A percentile compares a stretch with the other conserved stretches of the same genome.
Evolutionary conservation across 2,329 filamentous ascomycete genomes (phyloP).

Genomic region (Mariannaea sp.): DNA sequence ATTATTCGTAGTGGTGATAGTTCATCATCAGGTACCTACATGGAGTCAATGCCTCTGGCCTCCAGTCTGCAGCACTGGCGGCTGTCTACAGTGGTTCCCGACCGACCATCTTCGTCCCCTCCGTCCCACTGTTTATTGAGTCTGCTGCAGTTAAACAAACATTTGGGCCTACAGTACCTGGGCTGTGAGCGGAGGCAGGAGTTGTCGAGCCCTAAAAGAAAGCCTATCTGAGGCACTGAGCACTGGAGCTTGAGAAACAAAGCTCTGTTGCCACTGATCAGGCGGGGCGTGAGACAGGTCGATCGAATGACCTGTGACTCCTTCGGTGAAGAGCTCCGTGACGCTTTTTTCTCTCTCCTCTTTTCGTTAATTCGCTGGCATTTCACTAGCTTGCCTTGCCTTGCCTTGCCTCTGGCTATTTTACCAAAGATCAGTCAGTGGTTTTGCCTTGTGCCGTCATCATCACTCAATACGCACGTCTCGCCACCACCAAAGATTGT

Average conservation of each 20-base stretch:
- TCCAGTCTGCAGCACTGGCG: conserved; percentile 1
- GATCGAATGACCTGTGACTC: too few relatives aligned
- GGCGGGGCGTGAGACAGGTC: too few relatives aligned
- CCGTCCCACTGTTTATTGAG: too few relatives aligned
- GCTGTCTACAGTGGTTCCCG: background rate
- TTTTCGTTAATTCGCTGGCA: background rate
- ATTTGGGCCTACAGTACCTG: background rate
- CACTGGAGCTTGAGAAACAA: too few relatives aligned
- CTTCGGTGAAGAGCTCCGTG: too few relatives aligned
- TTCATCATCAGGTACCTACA: conserved; percentile 15
- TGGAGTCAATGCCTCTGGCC: conserved; percentile 8
- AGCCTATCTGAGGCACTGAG: too few relatives aligned
- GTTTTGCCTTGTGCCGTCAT: conserved; percentile 1
- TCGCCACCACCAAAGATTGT: conserved; percentile 14
- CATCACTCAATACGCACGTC: background rate
- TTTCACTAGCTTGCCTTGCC: background rate
- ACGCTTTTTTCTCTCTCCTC: too few relatives aligned
- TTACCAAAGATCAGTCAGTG: background rate
- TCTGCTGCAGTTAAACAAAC: background rate
- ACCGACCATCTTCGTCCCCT: too few relatives aligned
- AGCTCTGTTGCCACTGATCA: too few relatives aligned
- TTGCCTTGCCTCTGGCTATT: too few relatives aligned
- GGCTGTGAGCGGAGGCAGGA: background rate
- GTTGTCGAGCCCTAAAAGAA: too few relatives aligned
- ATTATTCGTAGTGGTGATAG: conserved; percentile 2